These are phyloP conservation scores for Hordeum marinum DNA, from an alignment of 176 grass and related monocot genomes.

Conservation along the genomic window DNA sequence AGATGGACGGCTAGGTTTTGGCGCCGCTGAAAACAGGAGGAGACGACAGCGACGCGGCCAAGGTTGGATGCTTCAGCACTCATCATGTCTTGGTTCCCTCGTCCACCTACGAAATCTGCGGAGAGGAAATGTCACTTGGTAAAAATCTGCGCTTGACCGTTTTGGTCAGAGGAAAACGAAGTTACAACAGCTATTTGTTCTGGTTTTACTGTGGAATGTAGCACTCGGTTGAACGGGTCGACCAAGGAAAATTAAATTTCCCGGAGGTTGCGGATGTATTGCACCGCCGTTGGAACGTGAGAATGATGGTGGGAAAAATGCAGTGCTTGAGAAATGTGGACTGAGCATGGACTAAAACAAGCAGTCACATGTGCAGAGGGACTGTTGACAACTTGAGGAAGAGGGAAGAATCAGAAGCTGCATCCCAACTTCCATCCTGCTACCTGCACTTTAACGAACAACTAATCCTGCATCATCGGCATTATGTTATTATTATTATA, in stretches of 20 bases:
- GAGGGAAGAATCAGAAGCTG: neutral
- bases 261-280: neutral
- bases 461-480: neutral
- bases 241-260: too few relatives aligned
- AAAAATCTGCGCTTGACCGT: too few relatives aligned
- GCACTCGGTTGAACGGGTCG: too few relatives aligned
- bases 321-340: neutral
- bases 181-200: too few relatives aligned
- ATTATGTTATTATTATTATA: neutral
- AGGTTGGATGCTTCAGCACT: neutral
- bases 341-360: neutral
- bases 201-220: too few relatives aligned
- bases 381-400: neutral
- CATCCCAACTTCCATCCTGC: neutral
- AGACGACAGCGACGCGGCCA: neutral
- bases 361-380: constrained; percentile 25
- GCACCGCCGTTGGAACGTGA: constrained; percentile 7
- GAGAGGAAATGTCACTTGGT: too few relatives aligned
- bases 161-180: too few relatives aligned
- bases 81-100: neutral
- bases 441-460: constrained; percentile 2
- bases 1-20: constrained; percentile 9
- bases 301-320: neutral
- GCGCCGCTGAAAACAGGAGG: neutral
- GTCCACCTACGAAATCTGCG: too few relatives aligned